Percentiles rank a stretch among this genome's conserved stretches.
Evolutionary conservation across 306 rosid species (phyloP).

Genomic region (Trifolium repens): DNA sequence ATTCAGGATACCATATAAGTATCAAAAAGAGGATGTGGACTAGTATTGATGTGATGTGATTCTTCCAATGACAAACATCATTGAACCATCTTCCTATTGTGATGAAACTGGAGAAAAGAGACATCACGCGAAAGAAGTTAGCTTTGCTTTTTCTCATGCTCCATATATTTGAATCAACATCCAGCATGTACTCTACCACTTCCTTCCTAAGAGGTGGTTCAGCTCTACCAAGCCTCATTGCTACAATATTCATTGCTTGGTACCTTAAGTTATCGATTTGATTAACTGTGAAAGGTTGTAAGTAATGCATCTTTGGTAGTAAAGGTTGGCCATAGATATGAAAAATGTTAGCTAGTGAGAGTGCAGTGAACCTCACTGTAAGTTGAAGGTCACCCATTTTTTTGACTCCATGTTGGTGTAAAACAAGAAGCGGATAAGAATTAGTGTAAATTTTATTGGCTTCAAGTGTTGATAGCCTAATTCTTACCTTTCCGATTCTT

Average conservation of each 20-base stretch:
- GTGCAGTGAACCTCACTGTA: slow-evolving; percentile 72
- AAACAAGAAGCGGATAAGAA: slow-evolving; percentile 75
- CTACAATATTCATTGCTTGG: slow-evolving; percentile 87
- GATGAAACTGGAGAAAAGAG: slow-evolving; percentile 63
- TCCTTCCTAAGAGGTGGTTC: slow-evolving; percentile 90
- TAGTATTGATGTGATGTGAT: slow-evolving; percentile 68
- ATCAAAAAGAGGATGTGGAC: slow-evolving; percentile 77
- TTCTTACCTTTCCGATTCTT: slow-evolving; percentile 77
- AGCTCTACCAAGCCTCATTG: slow-evolving; percentile 68
- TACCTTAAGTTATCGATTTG: slow-evolving; percentile 74
- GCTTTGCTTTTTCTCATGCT: slow-evolving; percentile 96
- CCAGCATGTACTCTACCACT: slow-evolving; percentile 85
- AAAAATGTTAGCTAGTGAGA: slow-evolving; percentile 68
- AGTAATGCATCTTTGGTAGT: slow-evolving; percentile 91
- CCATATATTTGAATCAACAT: slow-evolving; percentile 86
- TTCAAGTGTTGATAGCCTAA: slow-evolving; percentile 81
- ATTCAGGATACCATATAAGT: slow-evolving; percentile 74
- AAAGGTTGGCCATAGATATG: slow-evolving; percentile 73
- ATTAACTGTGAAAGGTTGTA: slow-evolving; percentile 80
- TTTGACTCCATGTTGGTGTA: slow-evolving; percentile 79
- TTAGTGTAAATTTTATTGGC: slow-evolving; percentile 65
- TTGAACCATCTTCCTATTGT: slow-evolving; percentile 62
- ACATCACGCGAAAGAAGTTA: slow-evolving; percentile 86
- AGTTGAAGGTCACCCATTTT: slow-evolving; percentile 91
- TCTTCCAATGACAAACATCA: slow-evolving; percentile 84